Percentiles rank a stretch among this genome's conserved stretches.
These are phyloP conservation scores for Schwanniomyces polymorphus DNA, from an alignment of 805 yeast genomes.

Conservation along the genomic window DNA sequence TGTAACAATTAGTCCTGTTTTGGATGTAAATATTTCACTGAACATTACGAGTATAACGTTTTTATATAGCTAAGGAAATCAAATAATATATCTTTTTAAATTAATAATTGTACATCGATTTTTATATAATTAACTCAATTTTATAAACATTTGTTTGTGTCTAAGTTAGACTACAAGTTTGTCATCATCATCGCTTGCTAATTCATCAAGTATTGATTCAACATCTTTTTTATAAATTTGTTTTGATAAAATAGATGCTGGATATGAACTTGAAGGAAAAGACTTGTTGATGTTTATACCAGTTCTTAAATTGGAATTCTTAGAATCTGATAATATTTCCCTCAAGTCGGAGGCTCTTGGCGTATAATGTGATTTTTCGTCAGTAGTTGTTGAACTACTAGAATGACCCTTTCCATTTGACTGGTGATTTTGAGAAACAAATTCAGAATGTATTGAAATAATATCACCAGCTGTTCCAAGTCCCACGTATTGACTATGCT, in stretches of 20 bases:
- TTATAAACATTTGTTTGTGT: background rate
- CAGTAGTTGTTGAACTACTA: slow-evolving; percentile 14
- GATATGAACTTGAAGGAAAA: slow-evolving; percentile 9
- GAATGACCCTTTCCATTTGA: slow-evolving; percentile 5
- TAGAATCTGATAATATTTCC: slow-evolving; percentile 17
- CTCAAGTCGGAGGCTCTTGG: slow-evolving; percentile 40
- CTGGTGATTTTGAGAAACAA: slow-evolving; percentile 12
- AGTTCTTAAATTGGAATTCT: slow-evolving; percentile 3
- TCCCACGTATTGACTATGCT: slow-evolving; percentile 16
- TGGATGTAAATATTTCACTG: background rate
- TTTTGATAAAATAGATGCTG: slow-evolving; percentile 28
- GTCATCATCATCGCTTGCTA: slow-evolving; percentile 35
- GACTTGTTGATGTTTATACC: slow-evolving; percentile 3
- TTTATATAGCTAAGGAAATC: slow-evolving; percentile 3
- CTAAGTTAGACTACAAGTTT: slow-evolving; percentile 18
- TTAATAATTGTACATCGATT: background rate
- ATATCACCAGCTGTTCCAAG: slow-evolving; percentile 43
- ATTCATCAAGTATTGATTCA: slow-evolving; percentile 31
- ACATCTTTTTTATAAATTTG: slow-evolving; percentile 34
- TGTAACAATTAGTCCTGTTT: background rate
- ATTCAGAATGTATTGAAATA: slow-evolving; percentile 39
- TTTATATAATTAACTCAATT: background rate
- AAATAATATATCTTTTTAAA: slow-evolving; percentile 2
- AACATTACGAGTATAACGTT: background rate
- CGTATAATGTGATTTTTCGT: slow-evolving; percentile 13